Base-by-base conservation (phyloP, 1,284 basidiomycete species). In the Cryptococcus jaspeensis region DNA sequence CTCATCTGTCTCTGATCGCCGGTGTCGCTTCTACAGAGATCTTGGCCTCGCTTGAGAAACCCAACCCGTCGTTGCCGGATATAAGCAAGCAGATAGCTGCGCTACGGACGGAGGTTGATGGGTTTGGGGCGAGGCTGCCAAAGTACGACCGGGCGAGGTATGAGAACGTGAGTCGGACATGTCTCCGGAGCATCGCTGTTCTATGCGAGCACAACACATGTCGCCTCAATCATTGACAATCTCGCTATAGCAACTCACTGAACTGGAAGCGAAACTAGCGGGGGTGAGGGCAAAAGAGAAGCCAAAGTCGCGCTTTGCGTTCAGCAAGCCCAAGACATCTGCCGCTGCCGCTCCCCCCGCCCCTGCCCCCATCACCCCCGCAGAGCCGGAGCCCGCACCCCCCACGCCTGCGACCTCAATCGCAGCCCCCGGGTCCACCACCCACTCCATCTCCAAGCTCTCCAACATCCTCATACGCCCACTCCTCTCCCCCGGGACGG, bases 271-370 rank as follows among this genome's bases (percentile, higher is more conserved):
- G 54, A 71, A 74, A 11, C 60, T 89, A 2, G 81, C 85, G 49
- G 76, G 79, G 0, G 69, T 86, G 5, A 80, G 84, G 15, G 70
- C 77, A 5, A 70, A 80, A 20, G 74, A 61, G 3, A 72, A 75
- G 9, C 79, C 83, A 4, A 85, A 84, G 64, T 69, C 83, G 0
- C 87, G 83, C 59, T 92, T 92, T 67, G 74, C 84, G 0, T 91
- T 91, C 80, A 82, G 84, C 18, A 86, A 82, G 63, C 60, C 75
- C 25, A 56, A 46, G 28, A 12, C 32, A 12, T 41, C 42, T n/a
- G 1, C 47, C 45, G 8, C 39, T 40, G 11, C 53, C 42, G n/a
- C 35, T 18, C 22, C 58, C 28, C 35, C 50, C 8, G n/a, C 37
- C 9, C 22, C 58, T 13, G 22, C 25, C 7, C 62, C 18, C 25